Evolutionary conservation across 805 yeast species (phyloP), one percentile per base, ranked within the genome.

Genomic region (Barnettozyma pratensis): DNA sequence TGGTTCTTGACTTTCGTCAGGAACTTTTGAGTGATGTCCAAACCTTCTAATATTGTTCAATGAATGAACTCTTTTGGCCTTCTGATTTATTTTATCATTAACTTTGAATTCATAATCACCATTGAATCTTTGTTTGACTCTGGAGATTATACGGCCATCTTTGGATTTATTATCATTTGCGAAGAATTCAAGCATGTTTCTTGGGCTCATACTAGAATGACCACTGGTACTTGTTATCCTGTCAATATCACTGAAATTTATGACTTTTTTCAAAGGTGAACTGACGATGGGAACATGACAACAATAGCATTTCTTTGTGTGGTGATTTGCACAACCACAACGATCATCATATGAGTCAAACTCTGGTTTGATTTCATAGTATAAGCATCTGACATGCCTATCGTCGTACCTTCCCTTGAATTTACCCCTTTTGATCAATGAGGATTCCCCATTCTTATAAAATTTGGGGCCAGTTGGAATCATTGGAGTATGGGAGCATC

Each of bases 401-500:
- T 57, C 56, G 45, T 67, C 69, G 31, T 49, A 52, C 6, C 39
- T 26, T 1, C 68, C 69, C 45, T 51, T 62, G 50, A 64, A 66
- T 34, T 53, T 51, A 0, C 70, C 71, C 32, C 59, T 44, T 25
- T 37, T 46, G 7, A 64, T 56, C 25, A 52, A 41, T 3, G 58
- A 39, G 8, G 57, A 50, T 6, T 40, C 47, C 4, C 47, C 45
- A 37, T 47, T 47, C 7, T 27, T 27, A 44, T 44, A 30, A 26
- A 40, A 40, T 30, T 35, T 47, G 12, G 50, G 50, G 5, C 34
- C 27, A 7, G 39, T 19, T 6, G 36, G 35, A 5, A 39, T 9
- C 8, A 25, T 14, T 8, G 35, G 27, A 8, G 27, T 10, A 8
- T 14, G 27, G 30, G 40, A 44, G 10, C 29, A 37, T 10, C 27